Conservation (phyloP, 164 flowering plant species). For the Vitis labrusca region DNA sequence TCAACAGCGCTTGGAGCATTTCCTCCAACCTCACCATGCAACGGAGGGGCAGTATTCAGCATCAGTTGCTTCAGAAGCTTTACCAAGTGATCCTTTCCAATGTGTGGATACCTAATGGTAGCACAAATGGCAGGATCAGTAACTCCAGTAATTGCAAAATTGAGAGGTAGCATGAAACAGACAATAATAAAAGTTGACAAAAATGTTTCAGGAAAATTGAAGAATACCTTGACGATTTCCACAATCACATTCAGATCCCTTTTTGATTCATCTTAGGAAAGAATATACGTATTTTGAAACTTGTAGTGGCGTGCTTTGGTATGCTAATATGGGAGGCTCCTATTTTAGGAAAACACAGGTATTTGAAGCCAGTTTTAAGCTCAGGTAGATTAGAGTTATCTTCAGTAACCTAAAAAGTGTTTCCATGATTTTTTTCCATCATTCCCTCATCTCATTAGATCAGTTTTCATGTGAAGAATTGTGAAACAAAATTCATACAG, state of each 20-base stretch:
- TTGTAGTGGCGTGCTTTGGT: neutral
- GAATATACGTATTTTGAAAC: neutral
- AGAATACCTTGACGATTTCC: neutral
- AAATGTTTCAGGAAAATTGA: neutral
- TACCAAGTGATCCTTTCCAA: slow-evolving; percentile 84
- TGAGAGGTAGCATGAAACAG: neutral
- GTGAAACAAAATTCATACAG: slow-evolving; percentile 1
- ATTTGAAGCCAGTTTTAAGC: no score
- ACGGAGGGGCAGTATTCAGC: slow-evolving; percentile 40
- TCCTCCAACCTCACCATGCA: slow-evolving; percentile 42
- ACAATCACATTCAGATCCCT: neutral
- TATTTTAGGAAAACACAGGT: no score
- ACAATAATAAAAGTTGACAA: neutral
- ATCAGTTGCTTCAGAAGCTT: slow-evolving; percentile 88
- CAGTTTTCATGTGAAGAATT: neutral
- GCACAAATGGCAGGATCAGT: slow-evolving; percentile 9
- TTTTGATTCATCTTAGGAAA: neutral
- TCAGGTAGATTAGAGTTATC: neutral
- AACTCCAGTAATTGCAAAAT: neutral
- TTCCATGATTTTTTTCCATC: neutral
- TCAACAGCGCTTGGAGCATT: slow-evolving; percentile 71
- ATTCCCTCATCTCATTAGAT: neutral
- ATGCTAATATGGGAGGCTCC: neutral
- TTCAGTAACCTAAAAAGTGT: neutral
- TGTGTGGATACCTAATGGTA: slow-evolving; percentile 70